Conservation (phyloP, 1,139 yeast genomes). For the Saccharomycopsis hybrid region DNA sequence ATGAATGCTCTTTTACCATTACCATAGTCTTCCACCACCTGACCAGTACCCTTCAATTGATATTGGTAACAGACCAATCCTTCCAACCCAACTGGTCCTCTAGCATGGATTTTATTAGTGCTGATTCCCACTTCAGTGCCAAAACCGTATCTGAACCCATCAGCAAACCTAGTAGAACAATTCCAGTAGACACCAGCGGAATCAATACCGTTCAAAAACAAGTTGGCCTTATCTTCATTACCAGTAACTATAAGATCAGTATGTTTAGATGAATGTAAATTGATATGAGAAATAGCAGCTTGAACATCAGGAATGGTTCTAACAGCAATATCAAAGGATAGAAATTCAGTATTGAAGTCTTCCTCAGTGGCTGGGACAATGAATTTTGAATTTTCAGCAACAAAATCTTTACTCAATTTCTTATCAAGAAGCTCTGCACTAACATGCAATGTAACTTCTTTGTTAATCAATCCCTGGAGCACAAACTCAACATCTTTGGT, state of each 20-base stretch:
- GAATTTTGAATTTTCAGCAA: slow-evolving; percentile 26
- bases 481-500: slow-evolving; percentile 37
- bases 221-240: slow-evolving; percentile 58
- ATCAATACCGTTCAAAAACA: slow-evolving; percentile 79
- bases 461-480: slow-evolving; percentile 44
- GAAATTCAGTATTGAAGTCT: slow-evolving; percentile 78
- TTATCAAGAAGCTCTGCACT: slow-evolving; percentile 45
- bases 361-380: slow-evolving; percentile 41
- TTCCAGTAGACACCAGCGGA: slow-evolving; percentile 99
- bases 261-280: slow-evolving; percentile 88
- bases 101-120: slow-evolving; percentile 92
- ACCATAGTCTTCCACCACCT: slow-evolving; percentile 80
- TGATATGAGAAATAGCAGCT: slow-evolving; percentile 78
- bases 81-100: slow-evolving; percentile 98
- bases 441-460: slow-evolving; percentile 70
- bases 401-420: slow-evolving; percentile 26
- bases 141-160: slow-evolving; percentile 96
- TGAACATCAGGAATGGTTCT: slow-evolving; percentile 50
- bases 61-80: slow-evolving; percentile 95
- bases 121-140: slow-evolving; percentile 98
- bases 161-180: slow-evolving; percentile 94
- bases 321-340: slow-evolving; percentile 77
- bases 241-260: slow-evolving; percentile 90
- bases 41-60: slow-evolving; percentile 86
- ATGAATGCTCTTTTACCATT: slow-evolving; percentile 81